Evolutionary conservation across 169 alveolate genomes (phyloP), one percentile per base, ranked within the genome.

Genomic region (Eimeria necatrix): DNA sequence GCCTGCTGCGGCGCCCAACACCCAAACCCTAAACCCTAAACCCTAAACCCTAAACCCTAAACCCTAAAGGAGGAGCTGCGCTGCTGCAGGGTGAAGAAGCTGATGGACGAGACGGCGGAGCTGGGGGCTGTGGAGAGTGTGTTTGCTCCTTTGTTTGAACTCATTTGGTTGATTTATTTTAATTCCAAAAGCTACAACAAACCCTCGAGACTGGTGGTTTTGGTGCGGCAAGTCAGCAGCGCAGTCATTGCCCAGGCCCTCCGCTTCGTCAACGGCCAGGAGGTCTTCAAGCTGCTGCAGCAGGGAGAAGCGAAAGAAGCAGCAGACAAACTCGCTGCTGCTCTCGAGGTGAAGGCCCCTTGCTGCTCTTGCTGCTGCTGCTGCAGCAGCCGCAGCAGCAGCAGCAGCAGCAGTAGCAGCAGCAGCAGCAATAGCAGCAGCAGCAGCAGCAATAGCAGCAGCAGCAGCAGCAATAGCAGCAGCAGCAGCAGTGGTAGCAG

Each of bases 231-330:
- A 95, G 97, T 98, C 52, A 98, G 99, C 97, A 98, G 98, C 93
- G 98, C 99, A 32, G 98, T 98, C 94, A 98, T 98, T 7, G 96
- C 97, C 41, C 98, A 98, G 96, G 99, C 99, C 61, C 88, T 96
- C 83, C 98, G 97, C 53, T 98, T 94, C 97, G 97, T 98, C 76
- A 97, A 97, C 80, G 99, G 99, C 78, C 97, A 97, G 51, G 97
- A 96, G 73, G 98, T 98, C 80, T 98, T 98, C 96, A 97, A 98
- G 64, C 96, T 96, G 95, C 98, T 98, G 73, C 96, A 96, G 52
- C 96, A 97, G 85, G 99, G 98, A 68, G 99, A 98, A 85, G 98
- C 99, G 12, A 97, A 96, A 53, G 98, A 98, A 91, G 99, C 99
- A 71, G 97, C 98, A 59, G 98, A 97, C 89, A 98, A 97, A 85